Base-by-base conservation (phyloP, 371 early-diverging fungal species). In the Mucor ambiguus region DNA sequence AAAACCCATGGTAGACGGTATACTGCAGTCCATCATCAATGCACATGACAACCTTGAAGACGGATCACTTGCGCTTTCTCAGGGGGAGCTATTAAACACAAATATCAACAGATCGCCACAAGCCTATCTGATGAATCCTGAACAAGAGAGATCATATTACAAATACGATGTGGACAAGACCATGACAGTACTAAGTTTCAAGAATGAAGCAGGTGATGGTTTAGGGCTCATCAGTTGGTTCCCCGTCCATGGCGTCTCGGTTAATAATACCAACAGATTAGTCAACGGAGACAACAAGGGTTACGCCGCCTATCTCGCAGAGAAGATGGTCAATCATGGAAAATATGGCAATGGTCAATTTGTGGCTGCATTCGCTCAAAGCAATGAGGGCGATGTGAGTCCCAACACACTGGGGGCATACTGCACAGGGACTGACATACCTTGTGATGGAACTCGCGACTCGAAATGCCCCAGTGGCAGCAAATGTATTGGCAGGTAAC, bases 281-380 rank as follows among this genome's bases (percentile, higher is more conserved):
- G 74, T 89, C 18, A 80, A 79, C 59, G 89, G 88, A 12, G 90
- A 90, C 63, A 90, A 90, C 77, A 90, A 90, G 66, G 90, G 90
- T 0, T 87, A 83, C 61, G 89, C 89, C 24, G 72, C 82, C 22
- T 86, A 84, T 68, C 33, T 80, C 6, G 74, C 76, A 49, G 89
- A 89, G 64, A 68, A 74, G 8, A 57, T 73, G 35, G 71, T 79
- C 44, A 49, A 67, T 12, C 37, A 52, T 3, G 46, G 37, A 38
- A 46, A 69, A n/a, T 37, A 74, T 14, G 44, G 56, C 41, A 38
- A 37, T 20, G 72, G 75, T 11, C 66, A 64, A 26, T 82, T 82
- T 73, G 80, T 90, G 3, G 88, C 86, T 32, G 90, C 87, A 4
- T 90, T 90, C 69, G 84, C 83, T 5, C 88, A 89, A 60, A 70